Base-by-base conservation (phyloP, 2,329 filamentous ascomycete genomes). In the Alternaria infectoria region DNA sequence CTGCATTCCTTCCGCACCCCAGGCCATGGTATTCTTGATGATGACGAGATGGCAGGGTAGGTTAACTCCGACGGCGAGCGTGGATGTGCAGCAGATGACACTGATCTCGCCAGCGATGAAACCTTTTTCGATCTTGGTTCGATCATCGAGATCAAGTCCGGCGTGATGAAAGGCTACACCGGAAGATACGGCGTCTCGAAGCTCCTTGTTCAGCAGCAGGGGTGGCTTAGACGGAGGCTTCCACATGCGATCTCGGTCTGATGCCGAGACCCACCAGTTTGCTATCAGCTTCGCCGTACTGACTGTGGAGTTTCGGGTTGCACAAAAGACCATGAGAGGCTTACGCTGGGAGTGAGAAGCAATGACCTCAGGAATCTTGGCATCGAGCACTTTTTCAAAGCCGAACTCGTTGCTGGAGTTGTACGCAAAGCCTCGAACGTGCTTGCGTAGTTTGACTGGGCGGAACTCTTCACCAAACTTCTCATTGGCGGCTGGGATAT, bases 31-130 rank as follows among this genome's bases (percentile, higher is more conserved):
- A 21, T 92, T 91, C 77, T 96, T 96, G 59, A 97, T 86, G 10
- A 96, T 88, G 5, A 94, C 92, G 4, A 94, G 87, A 74, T 96
- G 91, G 64, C 92, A 93, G 10, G 93, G 93, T 10, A 96, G 80
- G 74, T 97, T 97, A 28, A 97, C 87, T 0, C 93, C 93, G 12
- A 96, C 90, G 1, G 93, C 92, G 17, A 97, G 82, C 0, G 93
- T 97, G 0, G 92, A 94, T 0, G 93, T 97, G 75, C 92, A 96
- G 77, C 93, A 96, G 56, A 97, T 93, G 30, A 96, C 88, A 66
- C 84, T 89, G 61, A 96, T 85, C n/a, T 92, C 84, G 0, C 92
- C 91, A 17, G 87, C 82, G 5, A 93, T 80, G 69, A 90, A 97
- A 0, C 85, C 86, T 47, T 85, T 85, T 73, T 96, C 92, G 17